Evolutionary conservation across 1,284 basidiomycete species (phyloP).

Genomic region (Rhodotorula sp.): DNA sequence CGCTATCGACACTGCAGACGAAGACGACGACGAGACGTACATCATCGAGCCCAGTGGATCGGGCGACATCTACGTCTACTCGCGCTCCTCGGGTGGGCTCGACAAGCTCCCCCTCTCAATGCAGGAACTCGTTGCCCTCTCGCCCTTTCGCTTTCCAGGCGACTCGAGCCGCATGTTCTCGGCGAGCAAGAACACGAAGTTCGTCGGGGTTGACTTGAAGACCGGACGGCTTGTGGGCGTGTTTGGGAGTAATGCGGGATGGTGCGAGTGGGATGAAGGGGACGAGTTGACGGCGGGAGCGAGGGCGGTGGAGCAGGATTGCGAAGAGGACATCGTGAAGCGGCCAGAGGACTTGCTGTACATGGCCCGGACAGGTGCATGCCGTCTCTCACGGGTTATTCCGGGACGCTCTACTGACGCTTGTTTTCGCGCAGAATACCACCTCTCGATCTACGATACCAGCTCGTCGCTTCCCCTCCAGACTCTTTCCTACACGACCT

Average conservation of each 20-base stretch:
- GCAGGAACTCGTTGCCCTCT: conserved; percentile 80
- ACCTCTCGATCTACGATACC: conserved; percentile 48
- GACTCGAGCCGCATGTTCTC: conserved; percentile 74
- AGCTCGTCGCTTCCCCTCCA: conserved; percentile 57
- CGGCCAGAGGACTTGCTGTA: conserved; percentile 57
- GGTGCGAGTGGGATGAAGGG: conserved; percentile 65
- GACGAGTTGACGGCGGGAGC: conserved; percentile 47
- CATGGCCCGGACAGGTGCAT: conserved; percentile 75
- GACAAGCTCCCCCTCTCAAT: conserved; percentile 81
- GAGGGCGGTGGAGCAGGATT: conserved; percentile 20
- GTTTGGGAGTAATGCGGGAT: conserved; percentile 62
- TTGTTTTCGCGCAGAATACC: conserved; percentile 45
- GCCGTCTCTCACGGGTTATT: neutral
- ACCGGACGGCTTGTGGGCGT: conserved; percentile 77
- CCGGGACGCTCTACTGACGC: too few relatives aligned
- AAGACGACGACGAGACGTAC: conserved; percentile 68
- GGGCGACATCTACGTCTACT: conserved; percentile 70
- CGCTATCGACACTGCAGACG: conserved; percentile 54
- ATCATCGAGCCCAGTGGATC: conserved; percentile 81
- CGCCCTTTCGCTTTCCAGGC: conserved; percentile 73
- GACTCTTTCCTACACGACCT: conserved; percentile 74
- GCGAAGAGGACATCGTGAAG: conserved; percentile 42
- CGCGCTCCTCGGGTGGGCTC: conserved; percentile 47
- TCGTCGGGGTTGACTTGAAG: conserved; percentile 75
- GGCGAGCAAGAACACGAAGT: conserved; percentile 76